Evolutionary conservation across 371 early-diverging fungal species (phyloP).

Genomic region (Entomophthora muscae): DNA sequence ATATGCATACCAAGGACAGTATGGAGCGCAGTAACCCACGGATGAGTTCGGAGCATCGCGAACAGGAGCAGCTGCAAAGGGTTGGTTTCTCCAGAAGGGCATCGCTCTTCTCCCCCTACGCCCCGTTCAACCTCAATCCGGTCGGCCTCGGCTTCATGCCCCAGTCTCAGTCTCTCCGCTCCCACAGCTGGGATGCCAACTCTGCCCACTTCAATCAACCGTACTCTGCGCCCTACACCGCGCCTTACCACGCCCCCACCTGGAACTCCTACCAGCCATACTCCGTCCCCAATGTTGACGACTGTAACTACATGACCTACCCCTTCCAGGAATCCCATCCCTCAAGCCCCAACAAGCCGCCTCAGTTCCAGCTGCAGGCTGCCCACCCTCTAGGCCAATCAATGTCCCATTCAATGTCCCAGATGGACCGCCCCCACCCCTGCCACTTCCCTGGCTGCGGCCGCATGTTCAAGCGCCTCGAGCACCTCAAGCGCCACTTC

Average conservation of each 20-base stretch:
- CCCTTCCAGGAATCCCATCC: background rate
- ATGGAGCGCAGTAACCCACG: background rate
- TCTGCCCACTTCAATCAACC: too few relatives aligned
- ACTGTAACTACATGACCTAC: background rate
- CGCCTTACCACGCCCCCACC: background rate
- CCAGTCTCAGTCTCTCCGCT: background rate
- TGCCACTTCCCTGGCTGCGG: conserved; percentile 34
- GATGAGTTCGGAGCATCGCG: background rate
- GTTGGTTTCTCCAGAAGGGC: background rate
- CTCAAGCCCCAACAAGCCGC: background rate
- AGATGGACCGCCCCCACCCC: conserved; percentile 8
- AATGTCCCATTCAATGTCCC: too few relatives aligned
- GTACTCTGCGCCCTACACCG: background rate
- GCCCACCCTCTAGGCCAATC: too few relatives aligned
- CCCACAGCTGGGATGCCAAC: background rate
- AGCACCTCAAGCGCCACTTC: conserved; percentile 44
- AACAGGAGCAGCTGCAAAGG: background rate
- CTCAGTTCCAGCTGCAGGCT: background rate
- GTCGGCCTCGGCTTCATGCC: background rate
- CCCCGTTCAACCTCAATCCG: background rate
- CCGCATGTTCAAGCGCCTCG: conserved; percentile 41
- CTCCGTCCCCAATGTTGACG: background rate
- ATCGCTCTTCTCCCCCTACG: background rate
- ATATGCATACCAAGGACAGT: background rate
- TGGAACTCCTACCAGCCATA: background rate